Conservation (phyloP, 768 basidiomycete genomes). For the Boletus subcaerulescens region DNA sequence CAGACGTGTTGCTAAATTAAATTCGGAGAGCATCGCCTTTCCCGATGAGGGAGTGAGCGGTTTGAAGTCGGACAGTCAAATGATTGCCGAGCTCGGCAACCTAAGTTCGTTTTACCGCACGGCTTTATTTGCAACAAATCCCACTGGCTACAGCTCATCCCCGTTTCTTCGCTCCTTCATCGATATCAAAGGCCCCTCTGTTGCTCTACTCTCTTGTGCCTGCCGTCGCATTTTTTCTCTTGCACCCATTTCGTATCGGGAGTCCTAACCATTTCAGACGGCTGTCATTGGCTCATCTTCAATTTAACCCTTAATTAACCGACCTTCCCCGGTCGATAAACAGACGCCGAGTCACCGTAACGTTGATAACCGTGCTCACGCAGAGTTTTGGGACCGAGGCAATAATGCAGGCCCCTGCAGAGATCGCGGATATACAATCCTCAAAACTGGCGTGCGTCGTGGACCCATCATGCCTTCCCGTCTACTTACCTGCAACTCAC, state of each 20-base stretch:
- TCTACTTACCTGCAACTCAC: constrained; percentile 7
- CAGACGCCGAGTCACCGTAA: constrained; percentile 40
- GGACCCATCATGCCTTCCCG: constrained; percentile 4
- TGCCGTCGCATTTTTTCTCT: constrained; percentile 2
- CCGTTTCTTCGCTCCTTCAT: constrained; percentile 29
- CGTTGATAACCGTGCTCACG: constrained; percentile 36
- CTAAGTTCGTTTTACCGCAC: constrained; percentile 35
- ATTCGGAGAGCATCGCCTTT: constrained; percentile 23
- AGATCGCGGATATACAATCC: constrained; percentile 29
- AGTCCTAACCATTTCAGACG: constrained; percentile 3
- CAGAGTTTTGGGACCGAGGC: constrained; percentile 10
- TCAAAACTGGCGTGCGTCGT: constrained; percentile 28
- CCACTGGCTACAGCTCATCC: constrained; percentile 32
- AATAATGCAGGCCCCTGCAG: constrained; percentile 30
- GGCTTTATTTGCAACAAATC: constrained; percentile 42
- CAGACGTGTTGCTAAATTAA: constrained; percentile 18
- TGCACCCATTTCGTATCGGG: background rate
- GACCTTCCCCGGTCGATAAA: constrained; percentile 41
- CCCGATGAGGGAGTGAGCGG: constrained; percentile 30
- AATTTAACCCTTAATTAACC: constrained; percentile 39
- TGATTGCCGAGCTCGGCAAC: constrained; percentile 39
- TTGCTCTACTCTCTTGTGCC: constrained; percentile 9
- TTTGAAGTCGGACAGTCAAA: constrained; percentile 34
- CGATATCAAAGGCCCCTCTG: constrained; percentile 25
- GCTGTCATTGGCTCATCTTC: constrained; percentile 17